Percentiles rank a stretch among this genome's conserved stretches.
Conservation (phyloP, 208 protist species). For the Willaertia magna region DNA sequence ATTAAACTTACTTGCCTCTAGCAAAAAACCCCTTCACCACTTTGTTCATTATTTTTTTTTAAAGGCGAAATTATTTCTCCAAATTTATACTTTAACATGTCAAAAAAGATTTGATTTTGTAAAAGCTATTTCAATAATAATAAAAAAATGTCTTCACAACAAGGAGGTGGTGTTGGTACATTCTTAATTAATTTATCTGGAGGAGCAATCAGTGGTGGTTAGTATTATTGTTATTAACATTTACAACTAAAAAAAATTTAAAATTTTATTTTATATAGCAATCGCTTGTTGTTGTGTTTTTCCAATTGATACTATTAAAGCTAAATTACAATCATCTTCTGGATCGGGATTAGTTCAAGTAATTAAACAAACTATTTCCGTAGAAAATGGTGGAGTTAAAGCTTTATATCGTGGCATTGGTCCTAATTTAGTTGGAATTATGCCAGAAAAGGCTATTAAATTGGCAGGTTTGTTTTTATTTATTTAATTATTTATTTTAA, state of each 20-base stretch:
- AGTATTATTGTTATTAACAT: no score
- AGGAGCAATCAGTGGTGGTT: no score
- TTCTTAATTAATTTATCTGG: no score
- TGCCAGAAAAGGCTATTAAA: conserved; percentile 6
- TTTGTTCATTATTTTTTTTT: neutral
- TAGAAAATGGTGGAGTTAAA: neutral
- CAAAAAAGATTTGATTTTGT: no score
- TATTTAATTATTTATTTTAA: no score
- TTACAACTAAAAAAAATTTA: no score
- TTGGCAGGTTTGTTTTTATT: neutral
- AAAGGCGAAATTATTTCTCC: no score
- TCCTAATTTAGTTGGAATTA: neutral
- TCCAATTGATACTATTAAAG: neutral
- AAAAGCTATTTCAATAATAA: no score
- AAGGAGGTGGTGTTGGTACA: no score
- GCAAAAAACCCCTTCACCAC: neutral
- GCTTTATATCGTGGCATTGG: neutral
- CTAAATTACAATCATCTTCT: neutral
- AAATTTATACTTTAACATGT: no score
- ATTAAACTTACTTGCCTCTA: neutral
- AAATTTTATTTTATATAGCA: no score
- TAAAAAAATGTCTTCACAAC: no score
- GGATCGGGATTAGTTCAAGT: neutral
- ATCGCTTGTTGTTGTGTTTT: neutral
- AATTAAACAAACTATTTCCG: neutral